Conservation (phyloP, 2,329 filamentous ascomycete genomes). For the Drechslerella dactyloides region DNA sequence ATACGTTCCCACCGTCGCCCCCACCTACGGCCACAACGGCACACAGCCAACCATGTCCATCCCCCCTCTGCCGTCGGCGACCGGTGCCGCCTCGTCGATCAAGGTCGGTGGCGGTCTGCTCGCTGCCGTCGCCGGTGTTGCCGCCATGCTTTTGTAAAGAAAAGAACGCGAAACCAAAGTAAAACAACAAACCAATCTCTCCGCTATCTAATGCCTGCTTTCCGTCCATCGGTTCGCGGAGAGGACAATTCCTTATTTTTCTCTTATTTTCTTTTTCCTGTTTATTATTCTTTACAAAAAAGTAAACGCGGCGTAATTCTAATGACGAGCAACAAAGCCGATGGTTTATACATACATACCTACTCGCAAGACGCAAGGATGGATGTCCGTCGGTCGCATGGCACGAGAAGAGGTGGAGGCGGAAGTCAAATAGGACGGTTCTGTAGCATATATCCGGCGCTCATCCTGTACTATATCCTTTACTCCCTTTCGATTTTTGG, state of each 20-base stretch:
- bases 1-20: conserved; percentile 13
- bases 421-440: background rate
- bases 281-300: background rate
- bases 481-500: background rate
- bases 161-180: background rate
- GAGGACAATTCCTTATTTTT: background rate
- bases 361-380: too few species aligned
- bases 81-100: conserved; percentile 52
- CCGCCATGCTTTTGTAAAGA: conserved; percentile 50
- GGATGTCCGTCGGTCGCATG: background rate
- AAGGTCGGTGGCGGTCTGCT: conserved; percentile 52
- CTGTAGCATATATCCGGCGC: conserved; percentile 44
- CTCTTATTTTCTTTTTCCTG: background rate
- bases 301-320: background rate
- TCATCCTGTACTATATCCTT: conserved; percentile 45
- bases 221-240: too few species aligned
- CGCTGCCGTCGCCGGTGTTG: conserved; percentile 51
- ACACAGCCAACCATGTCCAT: conserved; percentile 9
- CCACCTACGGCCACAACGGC: background rate
- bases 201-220: background rate
- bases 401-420: background rate
- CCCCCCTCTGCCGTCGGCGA: conserved; percentile 27
- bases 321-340: background rate
- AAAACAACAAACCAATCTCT: background rate
- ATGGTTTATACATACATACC: background rate